Base-by-base conservation (phyloP, 441 rosid species). In the Populus hybrid region DNA sequence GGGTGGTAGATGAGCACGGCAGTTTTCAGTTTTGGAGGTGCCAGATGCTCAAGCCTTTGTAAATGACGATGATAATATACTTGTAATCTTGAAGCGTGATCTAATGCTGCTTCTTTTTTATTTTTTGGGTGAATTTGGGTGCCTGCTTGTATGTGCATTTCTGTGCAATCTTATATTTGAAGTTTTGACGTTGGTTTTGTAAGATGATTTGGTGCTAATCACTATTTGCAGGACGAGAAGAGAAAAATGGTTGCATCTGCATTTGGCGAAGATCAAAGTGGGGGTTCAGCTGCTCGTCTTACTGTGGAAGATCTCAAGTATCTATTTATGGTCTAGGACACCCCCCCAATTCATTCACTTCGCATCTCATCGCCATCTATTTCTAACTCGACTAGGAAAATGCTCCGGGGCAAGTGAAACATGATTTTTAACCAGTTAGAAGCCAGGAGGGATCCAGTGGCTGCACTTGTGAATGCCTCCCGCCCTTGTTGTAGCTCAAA, bases 221-320 rank as follows among this genome's bases (percentile, higher is more conserved):
- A 67, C 32, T 63, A 69, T 78, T 71, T 79, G 82, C 87, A 95
- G 99, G 99, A 95, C 2, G 97, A 93, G 11, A 93, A 95, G 87
- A 86, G 97, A 82, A 88, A 86, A 80, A 91, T 95, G 97, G 94
- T 91, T 77, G 96, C 98, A 23, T 92, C 97, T 79, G 98, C 98
- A 18, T 95, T 90, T 76, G 99, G 98, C 40, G 98, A 95, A 83
- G 99, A 95, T 73, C 88, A 88, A 71, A 88, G 88, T 23, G 98
- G 97, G 77, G 84, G 88, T 72, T 77, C 94, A 26, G 88, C 88
- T 7, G 77, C 91, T 70, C 90, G 97, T 75, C 85, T 93, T 73
- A 95, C 97, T 0, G 90, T 85, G 70, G 95, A 91, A 36, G 99
- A 95, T 84, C 97, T 95, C 76, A 92, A 82, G 42, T 90, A 86